Percentiles rank a stretch among this genome's conserved stretches.
phyloP scores from a whole-genome alignment of 805 yeast genomes.

The Cyberlindnera xylosilytica region DNA sequence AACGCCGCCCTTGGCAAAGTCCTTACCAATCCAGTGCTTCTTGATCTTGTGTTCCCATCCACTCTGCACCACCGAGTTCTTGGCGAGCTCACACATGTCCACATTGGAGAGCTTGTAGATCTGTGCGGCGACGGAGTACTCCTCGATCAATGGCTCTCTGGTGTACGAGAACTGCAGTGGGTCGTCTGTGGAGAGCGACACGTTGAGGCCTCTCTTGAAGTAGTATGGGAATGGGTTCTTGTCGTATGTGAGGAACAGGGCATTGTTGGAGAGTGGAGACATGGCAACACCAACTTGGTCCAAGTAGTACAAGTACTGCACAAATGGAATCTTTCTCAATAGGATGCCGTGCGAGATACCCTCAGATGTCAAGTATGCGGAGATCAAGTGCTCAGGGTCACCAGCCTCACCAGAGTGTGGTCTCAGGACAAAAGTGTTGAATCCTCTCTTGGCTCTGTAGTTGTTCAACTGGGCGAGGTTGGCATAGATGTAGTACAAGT shows the following conservation, averaged over 20 bases:
- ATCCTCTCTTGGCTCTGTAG: slow-evolving; percentile 72
- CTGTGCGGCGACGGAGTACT: slow-evolving; percentile 97
- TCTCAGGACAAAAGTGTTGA: slow-evolving; percentile 87
- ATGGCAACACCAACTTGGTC: slow-evolving; percentile 97
- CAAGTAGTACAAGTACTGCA: slow-evolving; percentile 88
- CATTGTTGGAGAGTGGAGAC: slow-evolving; percentile 97
- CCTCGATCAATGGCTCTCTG: slow-evolving; percentile 95
- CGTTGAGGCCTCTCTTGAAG: slow-evolving; percentile 91
- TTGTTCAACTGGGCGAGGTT: slow-evolving; percentile 83
- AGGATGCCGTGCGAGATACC: slow-evolving; percentile 95
- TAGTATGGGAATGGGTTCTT: slow-evolving; percentile 93
- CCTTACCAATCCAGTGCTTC: slow-evolving; percentile 87
- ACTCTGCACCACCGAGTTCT: slow-evolving; percentile 87
- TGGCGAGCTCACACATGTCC: slow-evolving; percentile 96
- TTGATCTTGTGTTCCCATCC: slow-evolving; percentile 90
- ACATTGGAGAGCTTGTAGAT: slow-evolving; percentile 91
- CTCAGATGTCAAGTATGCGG: slow-evolving; percentile 85
- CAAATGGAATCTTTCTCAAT: slow-evolving; percentile 88
- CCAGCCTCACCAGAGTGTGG: slow-evolving; percentile 99
- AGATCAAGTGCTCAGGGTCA: slow-evolving; percentile 93
- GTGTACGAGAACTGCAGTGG: slow-evolving; percentile 97
- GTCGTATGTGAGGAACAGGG: slow-evolving; percentile 91
- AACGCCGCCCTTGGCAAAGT: slow-evolving; percentile 56
- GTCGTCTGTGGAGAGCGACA: slow-evolving; percentile 93
- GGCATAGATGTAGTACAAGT: slow-evolving; percentile 78